Evolutionary conservation across 495 filamentous ascomycete species (phyloP).

Genomic region (Talaromyces adpressus): DNA sequence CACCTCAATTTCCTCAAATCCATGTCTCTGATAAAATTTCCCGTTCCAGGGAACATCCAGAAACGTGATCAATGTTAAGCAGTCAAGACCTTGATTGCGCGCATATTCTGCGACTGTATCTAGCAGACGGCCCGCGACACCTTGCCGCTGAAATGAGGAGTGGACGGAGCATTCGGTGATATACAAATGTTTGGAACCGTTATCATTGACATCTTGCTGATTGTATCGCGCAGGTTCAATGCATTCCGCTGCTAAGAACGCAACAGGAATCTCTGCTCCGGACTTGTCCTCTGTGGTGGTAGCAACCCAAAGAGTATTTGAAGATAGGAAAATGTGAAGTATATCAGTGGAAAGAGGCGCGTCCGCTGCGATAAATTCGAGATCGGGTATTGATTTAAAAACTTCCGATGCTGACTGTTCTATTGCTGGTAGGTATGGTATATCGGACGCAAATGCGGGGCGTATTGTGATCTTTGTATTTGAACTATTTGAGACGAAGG

Average conservation of each 20-base stretch:
- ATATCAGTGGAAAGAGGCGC: background rate
- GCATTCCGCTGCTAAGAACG: constrained; percentile 5
- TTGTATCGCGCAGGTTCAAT: too few species aligned
- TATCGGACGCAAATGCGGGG: background rate
- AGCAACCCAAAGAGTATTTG: background rate
- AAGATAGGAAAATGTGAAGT: background rate
- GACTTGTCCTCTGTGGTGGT: background rate
- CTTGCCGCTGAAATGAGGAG: constrained; percentile 3
- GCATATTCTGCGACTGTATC: background rate
- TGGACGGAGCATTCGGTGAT: constrained; percentile 5
- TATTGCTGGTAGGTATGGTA: constrained; percentile 3
- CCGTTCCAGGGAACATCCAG: constrained; percentile 7
- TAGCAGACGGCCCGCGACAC: background rate
- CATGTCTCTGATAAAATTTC: background rate
- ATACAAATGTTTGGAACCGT: background rate
- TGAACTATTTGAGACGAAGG: background rate
- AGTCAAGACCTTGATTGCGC: background rate
- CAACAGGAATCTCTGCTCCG: background rate
- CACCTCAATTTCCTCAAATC: background rate
- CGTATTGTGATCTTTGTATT: background rate
- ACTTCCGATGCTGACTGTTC: constrained; percentile 3
- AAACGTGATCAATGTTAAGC: background rate
- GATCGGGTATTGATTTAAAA: constrained; percentile 2
- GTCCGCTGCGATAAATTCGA: constrained; percentile 2
- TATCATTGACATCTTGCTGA: background rate